Conservation (phyloP, 805 yeast genomes). For the Brettanomyces naardenensis region DNA sequence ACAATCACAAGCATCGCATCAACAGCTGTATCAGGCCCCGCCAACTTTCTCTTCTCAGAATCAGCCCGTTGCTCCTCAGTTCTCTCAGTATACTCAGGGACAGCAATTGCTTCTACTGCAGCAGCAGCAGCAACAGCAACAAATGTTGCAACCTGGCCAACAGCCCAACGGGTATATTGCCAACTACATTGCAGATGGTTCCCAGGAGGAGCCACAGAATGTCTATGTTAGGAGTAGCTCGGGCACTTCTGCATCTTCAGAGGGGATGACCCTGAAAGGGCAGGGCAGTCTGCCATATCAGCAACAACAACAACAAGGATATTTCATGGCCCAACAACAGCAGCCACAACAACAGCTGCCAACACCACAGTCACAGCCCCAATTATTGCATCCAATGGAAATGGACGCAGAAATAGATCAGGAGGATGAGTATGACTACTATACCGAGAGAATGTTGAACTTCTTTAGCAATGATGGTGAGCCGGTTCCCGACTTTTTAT, state of each 20-base stretch:
- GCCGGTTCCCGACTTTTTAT: constrained; percentile 30
- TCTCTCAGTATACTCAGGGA: no score
- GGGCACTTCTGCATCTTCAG: neutral
- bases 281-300: neutral
- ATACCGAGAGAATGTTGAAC: constrained; percentile 35
- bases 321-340: constrained; percentile 6
- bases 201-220: no score
- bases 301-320: neutral
- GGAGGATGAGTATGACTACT: constrained; percentile 29
- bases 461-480: constrained; percentile 44
- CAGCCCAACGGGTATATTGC: constrained; percentile 11
- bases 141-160: constrained; percentile 6
- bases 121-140: constrained; percentile 14
- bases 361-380: constrained; percentile 10
- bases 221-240: neutral
- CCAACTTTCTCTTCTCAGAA: neutral
- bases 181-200: constrained; percentile 9
- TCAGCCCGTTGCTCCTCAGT: no score
- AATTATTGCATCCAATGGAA: constrained; percentile 12
- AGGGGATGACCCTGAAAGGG: neutral
- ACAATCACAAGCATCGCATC: constrained; percentile 1
- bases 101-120: constrained; percentile 7
- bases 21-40: neutral
- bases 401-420: constrained; percentile 6
- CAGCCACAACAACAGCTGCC: constrained; percentile 7